Evolutionary conservation across 805 yeast genomes (phyloP), one percentile per base, ranked within the genome.

Genomic region (Yamadazyma sp.): DNA sequence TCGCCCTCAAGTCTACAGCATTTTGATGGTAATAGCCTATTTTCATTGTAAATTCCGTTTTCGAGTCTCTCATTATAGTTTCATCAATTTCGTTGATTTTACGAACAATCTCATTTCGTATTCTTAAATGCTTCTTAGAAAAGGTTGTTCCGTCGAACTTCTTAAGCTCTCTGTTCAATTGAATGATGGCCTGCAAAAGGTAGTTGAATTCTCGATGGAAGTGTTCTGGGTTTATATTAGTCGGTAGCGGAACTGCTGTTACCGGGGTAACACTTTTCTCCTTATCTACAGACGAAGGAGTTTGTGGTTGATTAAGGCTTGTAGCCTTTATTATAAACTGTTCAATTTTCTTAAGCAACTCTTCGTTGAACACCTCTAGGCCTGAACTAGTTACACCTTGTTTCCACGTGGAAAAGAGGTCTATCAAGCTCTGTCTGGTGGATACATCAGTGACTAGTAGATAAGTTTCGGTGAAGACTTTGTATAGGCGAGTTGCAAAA

Each of bases 381-480:
- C 71, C 71, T 1, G 63, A 52, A 21, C 45, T 54, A 16, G 71
- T 63, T 30, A 54, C 51, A 12, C 62, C 68, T 11, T 45, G 47
- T 28, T 55, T 42, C 73, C 73, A 68, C 5, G 73, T 67, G 36
- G 62, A 59, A 52, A 66, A 67, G 40, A 68, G 49, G 44, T 64
- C 64, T 37, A 67, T 66, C 43, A 68, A 50, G 41, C 53, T 50
- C 42, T 63, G 71, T 42, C 73, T 50, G 12, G 71, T 64, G 13
- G 56, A 51, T 1, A 63, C 60, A 45, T 67, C 71, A 24, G 67
- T 58, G 30, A 66, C 70, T 28, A 67, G 53, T 36, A 59, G 48
- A 46, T 66, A 68, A 2, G 67, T 56, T 37, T 64, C 70, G 3
- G 69, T 60, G 49, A 66, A 68, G 30, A 53, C 50, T 35, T 53